Evolutionary conservation across 1,139 yeast species (phyloP).

Genomic region (Scheffersomyces insectosa): DNA sequence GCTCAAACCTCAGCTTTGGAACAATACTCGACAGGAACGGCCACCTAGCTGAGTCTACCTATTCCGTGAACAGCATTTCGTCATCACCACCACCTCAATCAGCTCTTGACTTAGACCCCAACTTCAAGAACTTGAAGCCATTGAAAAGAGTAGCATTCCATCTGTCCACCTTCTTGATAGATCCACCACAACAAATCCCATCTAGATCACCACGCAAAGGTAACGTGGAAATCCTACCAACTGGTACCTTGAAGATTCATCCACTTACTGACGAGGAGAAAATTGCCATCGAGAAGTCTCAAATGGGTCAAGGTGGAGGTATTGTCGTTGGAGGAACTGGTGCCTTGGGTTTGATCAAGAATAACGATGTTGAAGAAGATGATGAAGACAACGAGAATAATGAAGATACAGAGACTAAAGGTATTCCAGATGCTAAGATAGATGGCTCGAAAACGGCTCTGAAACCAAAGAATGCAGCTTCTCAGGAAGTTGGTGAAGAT

Average conservation of each 20-base stretch:
- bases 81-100: conserved; percentile 6
- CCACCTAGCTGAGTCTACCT: conserved; percentile 1
- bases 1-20: conserved; percentile 4
- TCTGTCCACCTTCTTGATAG: conserved; percentile 67
- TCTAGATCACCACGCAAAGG: conserved; percentile 66
- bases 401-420: conserved; percentile 21
- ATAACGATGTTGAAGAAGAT: conserved; percentile 16
- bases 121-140: conserved; percentile 30
- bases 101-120: conserved; percentile 9
- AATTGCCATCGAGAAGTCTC: conserved; percentile 38
- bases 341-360: conserved; percentile 45
- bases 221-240: conserved; percentile 63
- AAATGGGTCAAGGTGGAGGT: conserved; percentile 63
- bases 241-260: conserved; percentile 62
- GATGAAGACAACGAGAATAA: conserved; percentile 19
- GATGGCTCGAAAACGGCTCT: conserved; percentile 10
- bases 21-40: not conserved
- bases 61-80: conserved; percentile 1
- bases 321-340: conserved; percentile 81
- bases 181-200: conserved; percentile 73
- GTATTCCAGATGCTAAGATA: conserved; percentile 26
- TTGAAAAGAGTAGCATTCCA: conserved; percentile 74
- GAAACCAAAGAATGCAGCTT: not conserved
- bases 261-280: conserved; percentile 65
- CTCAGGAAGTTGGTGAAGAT: conserved; percentile 22